phyloP scores from a whole-genome alignment of 2,329 filamentous ascomycete species.

The Cordyceps fumosorosea region DNA sequence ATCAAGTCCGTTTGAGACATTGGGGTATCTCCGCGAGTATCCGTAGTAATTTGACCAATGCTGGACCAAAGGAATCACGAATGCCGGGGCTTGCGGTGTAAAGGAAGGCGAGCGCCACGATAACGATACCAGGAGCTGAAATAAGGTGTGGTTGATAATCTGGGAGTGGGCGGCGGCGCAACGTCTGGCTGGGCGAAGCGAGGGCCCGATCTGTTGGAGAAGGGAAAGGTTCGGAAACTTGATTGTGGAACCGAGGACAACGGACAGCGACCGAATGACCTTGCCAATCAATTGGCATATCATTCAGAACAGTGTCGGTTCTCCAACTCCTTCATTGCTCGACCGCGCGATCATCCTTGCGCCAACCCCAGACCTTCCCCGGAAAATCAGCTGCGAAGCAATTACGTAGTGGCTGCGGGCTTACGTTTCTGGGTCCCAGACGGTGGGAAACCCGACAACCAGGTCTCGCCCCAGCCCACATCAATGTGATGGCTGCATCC shows the following conservation, averaged over 20 bases:
- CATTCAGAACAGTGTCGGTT: neutral
- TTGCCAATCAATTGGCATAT: neutral
- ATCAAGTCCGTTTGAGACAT: neutral
- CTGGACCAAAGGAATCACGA: neutral
- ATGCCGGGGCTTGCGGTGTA: neutral
- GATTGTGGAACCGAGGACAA: neutral
- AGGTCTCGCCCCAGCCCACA: neutral
- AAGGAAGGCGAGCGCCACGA: neutral
- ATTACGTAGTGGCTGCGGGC: neutral
- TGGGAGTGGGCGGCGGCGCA: neutral
- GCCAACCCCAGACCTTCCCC: constrained; percentile 1
- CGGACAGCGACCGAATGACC: neutral
- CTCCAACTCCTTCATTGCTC: neutral
- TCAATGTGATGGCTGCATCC: neutral
- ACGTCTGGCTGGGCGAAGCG: neutral
- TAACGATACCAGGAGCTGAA: neutral
- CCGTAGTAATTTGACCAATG: neutral
- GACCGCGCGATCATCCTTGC: neutral
- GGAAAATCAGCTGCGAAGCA: neutral
- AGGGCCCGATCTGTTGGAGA: neutral
- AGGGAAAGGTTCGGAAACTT: neutral
- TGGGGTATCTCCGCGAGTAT: neutral
- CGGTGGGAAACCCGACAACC: neutral
- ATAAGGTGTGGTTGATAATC: constrained; percentile 2
- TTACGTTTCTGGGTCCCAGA: neutral